Evolutionary conservation across 129 eudicot genomes (phyloP).

Genomic region (Escallonia rubra): DNA sequence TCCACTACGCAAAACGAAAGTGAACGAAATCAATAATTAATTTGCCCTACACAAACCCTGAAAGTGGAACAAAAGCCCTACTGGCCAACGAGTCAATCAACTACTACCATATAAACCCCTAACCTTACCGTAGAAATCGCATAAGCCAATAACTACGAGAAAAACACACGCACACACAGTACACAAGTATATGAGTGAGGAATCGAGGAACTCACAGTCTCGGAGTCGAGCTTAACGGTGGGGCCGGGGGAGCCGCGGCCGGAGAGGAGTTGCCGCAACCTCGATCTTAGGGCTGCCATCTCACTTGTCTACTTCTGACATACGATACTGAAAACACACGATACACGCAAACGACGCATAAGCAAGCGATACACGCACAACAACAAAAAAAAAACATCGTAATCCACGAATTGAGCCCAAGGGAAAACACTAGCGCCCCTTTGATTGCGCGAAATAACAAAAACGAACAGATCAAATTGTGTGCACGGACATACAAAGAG

Average conservation of each 20-base stretch:
- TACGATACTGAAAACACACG: constrained; percentile 32
- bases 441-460: constrained; percentile 8
- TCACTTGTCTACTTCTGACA: constrained; percentile 43
- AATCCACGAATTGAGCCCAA: constrained; percentile 10
- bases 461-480: too few species aligned
- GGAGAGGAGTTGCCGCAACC: constrained; percentile 86
- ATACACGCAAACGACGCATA: constrained; percentile 1
- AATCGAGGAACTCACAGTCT: constrained; percentile 51
- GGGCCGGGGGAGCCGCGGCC: constrained; percentile 79
- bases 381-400: neutral
- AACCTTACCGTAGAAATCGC: constrained; percentile 13
- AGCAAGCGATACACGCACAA: constrained; percentile 1
- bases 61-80: constrained; percentile 12
- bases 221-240: constrained; percentile 77
- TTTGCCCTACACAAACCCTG: too few species aligned
- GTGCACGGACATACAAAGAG: neutral
- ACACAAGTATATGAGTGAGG: neutral
- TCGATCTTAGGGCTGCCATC: constrained; percentile 90
- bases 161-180: neutral
- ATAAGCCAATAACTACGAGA: neutral
- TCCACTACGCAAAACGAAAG: too few species aligned
- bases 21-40: too few species aligned
- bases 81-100: constrained; percentile 3
- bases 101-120: constrained; percentile 4
- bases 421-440: neutral